Percentiles rank a stretch among this genome's conserved stretches.
These are phyloP conservation scores for Trichoderma cornu-damae DNA, from an alignment of 2,329 filamentous ascomycete species.

Conservation along the genomic window DNA sequence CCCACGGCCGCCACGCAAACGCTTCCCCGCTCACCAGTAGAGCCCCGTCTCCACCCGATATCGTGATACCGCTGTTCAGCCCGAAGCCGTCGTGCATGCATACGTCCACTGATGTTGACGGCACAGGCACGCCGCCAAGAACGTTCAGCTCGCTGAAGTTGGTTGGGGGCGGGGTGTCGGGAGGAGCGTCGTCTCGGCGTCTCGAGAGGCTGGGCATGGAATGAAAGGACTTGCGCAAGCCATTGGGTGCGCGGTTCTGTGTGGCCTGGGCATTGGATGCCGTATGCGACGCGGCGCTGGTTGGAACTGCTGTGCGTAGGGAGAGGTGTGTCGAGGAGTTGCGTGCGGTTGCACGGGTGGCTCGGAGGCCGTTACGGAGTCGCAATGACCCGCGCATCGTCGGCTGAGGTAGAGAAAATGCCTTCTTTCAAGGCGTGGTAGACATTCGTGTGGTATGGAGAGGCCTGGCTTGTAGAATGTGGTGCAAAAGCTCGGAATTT, in stretches of 20 bases:
- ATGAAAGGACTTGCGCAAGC: conserved; percentile 18
- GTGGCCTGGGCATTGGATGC: neutral
- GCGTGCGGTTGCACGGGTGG: conserved; percentile 21
- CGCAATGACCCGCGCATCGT: conserved; percentile 24
- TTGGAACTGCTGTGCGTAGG: neutral
- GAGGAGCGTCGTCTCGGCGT: conserved; percentile 22
- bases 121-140: conserved; percentile 66
- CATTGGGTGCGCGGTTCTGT: neutral
- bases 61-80: conserved; percentile 72
- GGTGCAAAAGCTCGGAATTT: conserved; percentile 13
- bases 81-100: conserved; percentile 81
- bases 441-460: neutral
- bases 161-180: conserved; percentile 38
- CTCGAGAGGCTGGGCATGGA: conserved; percentile 13
- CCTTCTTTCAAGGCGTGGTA: neutral
- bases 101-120: conserved; percentile 77
- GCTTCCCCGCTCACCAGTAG: conserved; percentile 81
- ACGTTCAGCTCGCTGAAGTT: conserved; percentile 77
- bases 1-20: conserved; percentile 85
- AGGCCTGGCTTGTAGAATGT: neutral
- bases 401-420: neutral
- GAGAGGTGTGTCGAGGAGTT: neutral
- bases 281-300: neutral
- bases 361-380: conserved; percentile 22
- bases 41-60: conserved; percentile 64